phyloP scores from a whole-genome alignment of 148 eudicot genomes.

The Cornus florida region DNA sequence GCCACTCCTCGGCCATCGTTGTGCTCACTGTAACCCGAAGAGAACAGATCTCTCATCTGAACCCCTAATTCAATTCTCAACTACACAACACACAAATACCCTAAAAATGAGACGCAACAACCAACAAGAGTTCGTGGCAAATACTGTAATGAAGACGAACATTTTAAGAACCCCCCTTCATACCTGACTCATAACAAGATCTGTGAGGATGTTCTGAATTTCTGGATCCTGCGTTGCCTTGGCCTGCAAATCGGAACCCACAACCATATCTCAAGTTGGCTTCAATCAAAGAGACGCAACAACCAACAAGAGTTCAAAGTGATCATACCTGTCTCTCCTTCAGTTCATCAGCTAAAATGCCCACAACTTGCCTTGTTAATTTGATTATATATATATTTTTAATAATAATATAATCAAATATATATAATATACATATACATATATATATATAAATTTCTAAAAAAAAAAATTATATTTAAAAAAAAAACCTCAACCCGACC shows the following conservation, averaged over 20 bases:
- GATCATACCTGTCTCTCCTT: conserved; percentile 88
- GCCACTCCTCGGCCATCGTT: conserved; percentile 18
- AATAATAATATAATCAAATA: too few species aligned
- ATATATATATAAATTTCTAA: too few species aligned
- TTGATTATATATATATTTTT: too few species aligned
- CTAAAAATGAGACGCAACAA: too few species aligned
- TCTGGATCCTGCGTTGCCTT: conserved; percentile 99
- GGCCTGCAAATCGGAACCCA: conserved; percentile 45
- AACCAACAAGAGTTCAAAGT: neutral
- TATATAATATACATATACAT: too few species aligned
- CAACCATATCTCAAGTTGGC: neutral
- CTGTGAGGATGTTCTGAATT: conserved; percentile 83
- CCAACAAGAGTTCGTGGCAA: too few species aligned
- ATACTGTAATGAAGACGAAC: neutral
- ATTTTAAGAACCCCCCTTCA: neutral
- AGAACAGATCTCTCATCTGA: conserved; percentile 60
- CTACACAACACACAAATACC: neutral
- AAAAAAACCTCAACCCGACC: too few species aligned
- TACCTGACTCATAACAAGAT: conserved; percentile 99
- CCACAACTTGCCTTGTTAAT: conserved; percentile 92
- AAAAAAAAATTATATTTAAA: too few species aligned
- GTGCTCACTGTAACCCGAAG: conserved; percentile 15
- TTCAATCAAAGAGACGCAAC: neutral
- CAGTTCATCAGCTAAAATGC: conserved; percentile 81
- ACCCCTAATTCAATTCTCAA: neutral